Base-by-base conservation (phyloP, 2,329 filamentous ascomycete species). In the Pyricularia pennisetigena region DNA sequence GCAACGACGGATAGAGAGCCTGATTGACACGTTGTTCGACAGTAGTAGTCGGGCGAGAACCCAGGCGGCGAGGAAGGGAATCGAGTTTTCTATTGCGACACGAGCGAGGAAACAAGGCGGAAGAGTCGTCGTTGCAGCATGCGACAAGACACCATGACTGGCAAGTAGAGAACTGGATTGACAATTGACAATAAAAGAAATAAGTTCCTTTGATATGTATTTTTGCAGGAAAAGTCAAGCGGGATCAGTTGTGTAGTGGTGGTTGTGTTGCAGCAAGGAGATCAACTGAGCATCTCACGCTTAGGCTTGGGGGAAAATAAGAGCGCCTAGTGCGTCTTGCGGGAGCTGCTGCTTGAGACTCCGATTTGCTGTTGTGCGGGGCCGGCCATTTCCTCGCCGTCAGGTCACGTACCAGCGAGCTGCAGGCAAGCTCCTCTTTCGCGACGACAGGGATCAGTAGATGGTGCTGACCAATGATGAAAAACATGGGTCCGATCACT, bases 21-120 rank as follows among this genome's bases (percentile, higher is more conserved):
- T 41, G 35, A 61, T 26, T 61, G 57, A 28, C 57, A 61, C n/a
- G 57, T 16, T 61, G 14, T 24, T 24, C 23, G 23, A 61, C 57
- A 26, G 12, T 23, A 68, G 71, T 69, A 72, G 72, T 73, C 49
- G 70, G 75, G 73, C 71, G 71, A 73, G 74, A 73, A 71, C 71
- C 73, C 73, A 71, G 63, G 49, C 35, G 26, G 29, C 64, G 64
- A 30, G 35, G 35, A 49, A 5, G 32, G 20, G 64, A 66, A 49
- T 41, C 23, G 35, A n/a, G 64, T 26, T 66, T 66, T 67, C 29
- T 61, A 67, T 24, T 67, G 65, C 65, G 65, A 67, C 65, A 54
- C 41, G n/a, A 29, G 26, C 24, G 54, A 61, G 28, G 41, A 54
- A 67, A 57, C 24, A 26, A 26, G 41, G 66, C 26, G 4, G 57